phyloP scores from a whole-genome alignment of 164 flowering plant species.

The Liquidambar formosana region DNA sequence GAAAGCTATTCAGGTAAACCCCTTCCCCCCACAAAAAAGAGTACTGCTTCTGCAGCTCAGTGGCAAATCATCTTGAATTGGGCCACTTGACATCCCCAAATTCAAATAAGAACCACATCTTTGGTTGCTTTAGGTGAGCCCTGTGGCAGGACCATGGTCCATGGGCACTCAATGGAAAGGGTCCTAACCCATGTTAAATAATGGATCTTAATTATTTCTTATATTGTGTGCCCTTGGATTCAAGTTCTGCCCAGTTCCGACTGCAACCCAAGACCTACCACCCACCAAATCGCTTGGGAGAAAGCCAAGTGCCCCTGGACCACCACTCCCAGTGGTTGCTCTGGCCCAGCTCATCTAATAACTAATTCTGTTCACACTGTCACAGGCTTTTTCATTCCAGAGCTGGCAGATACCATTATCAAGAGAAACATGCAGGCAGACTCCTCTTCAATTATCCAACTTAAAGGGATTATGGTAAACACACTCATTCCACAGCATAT shows the following conservation, averaged over 20 bases:
- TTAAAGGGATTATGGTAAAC: constrained; percentile 21
- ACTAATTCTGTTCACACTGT: background rate
- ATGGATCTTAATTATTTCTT: no score
- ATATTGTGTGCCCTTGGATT: no score
- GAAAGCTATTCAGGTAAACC: constrained; percentile 24
- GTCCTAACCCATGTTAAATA: no score
- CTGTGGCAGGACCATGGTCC: constrained; percentile 1
- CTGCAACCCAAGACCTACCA: no score
- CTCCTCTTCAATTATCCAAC: constrained; percentile 11
- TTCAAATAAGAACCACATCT: no score
- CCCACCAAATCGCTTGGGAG: no score
- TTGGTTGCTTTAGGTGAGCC: background rate
- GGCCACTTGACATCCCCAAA: no score
- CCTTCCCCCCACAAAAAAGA: background rate
- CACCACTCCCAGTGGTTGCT: no score
- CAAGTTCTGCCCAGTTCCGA: no score
- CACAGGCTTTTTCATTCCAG: constrained; percentile 19
- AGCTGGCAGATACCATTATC: constrained; percentile 19
- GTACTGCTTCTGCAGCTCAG: no score
- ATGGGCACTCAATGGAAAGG: constrained; percentile 5
- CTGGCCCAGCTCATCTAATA: background rate
- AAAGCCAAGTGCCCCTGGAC: no score
- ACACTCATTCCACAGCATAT: background rate
- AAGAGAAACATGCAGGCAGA: constrained; percentile 4
- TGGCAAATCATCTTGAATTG: no score